Evolutionary conservation across 139 green algal genomes (phyloP), one percentile per base, ranked within the genome.

Genomic region (Nannochloris sp.): DNA sequence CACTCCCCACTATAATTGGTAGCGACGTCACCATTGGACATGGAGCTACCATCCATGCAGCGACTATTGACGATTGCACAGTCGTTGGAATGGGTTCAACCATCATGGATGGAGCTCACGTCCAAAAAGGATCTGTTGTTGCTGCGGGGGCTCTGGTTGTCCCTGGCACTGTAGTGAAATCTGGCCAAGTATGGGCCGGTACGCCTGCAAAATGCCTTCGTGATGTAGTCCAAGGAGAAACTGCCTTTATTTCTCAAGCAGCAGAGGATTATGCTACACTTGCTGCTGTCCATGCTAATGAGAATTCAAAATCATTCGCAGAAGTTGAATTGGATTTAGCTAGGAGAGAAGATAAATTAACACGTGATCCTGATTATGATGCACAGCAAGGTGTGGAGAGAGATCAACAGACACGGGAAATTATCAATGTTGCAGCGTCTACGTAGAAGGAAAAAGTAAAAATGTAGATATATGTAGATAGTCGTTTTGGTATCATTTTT

Each of bases 11-110:
- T 4, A 42, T 78, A 31, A 92, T 95, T 57, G 90, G 87, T 60
- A 83, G 62, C 72, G 79, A 83, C 47, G 82, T 90, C 23, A 82
- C 74, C 3, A 75, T 87, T 65, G 84, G 84, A 10, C 87, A 91
- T 56, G 83, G 79, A 23, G 84, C 87, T 2, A 88, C 77, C 0
- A 58, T 97, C 19, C 92, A 97, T 61, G 90, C 91, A 0, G 55
- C 55, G 13, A 60, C 66, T n/a, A 23, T 73, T 0, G 38, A 31
- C 30, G 90, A 97, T 80, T 79, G 85, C 54, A 80, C 66, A 36
- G 80, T 97, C 42, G 80, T 97, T 44, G 91, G 91, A 39, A 97
- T 97, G 89, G 90, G 90, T 1, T 81, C 92, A 2, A 95, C 77
- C 0, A 53, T 97, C 13, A 79, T 97, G 64, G 91, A 97, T 62